A percentile compares a stretch with the other conserved stretches of the same genome.
Conservation (phyloP, 2,329 filamentous ascomycete genomes). For the Hymenoscyphus scutula region DNA sequence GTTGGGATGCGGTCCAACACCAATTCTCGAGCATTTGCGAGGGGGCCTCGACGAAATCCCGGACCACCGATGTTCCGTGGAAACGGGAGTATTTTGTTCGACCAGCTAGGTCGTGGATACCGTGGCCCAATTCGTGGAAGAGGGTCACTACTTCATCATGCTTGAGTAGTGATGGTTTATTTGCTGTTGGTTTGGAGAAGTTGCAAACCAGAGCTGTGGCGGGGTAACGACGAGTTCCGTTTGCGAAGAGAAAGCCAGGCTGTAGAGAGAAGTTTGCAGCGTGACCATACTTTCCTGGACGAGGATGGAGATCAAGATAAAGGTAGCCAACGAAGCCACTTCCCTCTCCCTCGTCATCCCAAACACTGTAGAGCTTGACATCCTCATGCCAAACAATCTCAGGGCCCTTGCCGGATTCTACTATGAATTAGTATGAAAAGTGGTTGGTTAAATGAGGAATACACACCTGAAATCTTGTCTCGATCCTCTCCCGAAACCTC, state of each 20-base stretch:
- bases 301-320: slow-evolving; percentile 77
- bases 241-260: slow-evolving; percentile 64
- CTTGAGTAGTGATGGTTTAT: slow-evolving; percentile 76
- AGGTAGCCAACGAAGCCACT: slow-evolving; percentile 76
- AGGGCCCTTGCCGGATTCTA: slow-evolving; percentile 31
- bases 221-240: slow-evolving; percentile 71
- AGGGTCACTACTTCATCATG: slow-evolving; percentile 80
- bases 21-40: slow-evolving; percentile 75
- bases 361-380: slow-evolving; percentile 79
- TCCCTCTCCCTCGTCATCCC: slow-evolving; percentile 72
- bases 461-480: slow-evolving; percentile 35
- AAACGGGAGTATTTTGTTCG: slow-evolving; percentile 62
- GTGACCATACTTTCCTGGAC: slow-evolving; percentile 80
- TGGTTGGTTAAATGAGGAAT: not conserved
- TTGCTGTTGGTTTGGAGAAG: slow-evolving; percentile 75
- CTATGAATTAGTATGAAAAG: slow-evolving; percentile 7
- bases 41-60: slow-evolving; percentile 70
- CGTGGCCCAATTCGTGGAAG: slow-evolving; percentile 75
- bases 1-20: slow-evolving; percentile 67
- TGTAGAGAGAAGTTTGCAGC: slow-evolving; percentile 83
- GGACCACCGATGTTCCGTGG: slow-evolving; percentile 64
- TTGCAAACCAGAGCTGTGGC: slow-evolving; percentile 81
- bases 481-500: slow-evolving; percentile 67
- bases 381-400: slow-evolving; percentile 76
- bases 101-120: slow-evolving; percentile 66